Base-by-base conservation (phyloP, 495 filamentous ascomycete species). In the Staphylotrichum longicolle region DNA sequence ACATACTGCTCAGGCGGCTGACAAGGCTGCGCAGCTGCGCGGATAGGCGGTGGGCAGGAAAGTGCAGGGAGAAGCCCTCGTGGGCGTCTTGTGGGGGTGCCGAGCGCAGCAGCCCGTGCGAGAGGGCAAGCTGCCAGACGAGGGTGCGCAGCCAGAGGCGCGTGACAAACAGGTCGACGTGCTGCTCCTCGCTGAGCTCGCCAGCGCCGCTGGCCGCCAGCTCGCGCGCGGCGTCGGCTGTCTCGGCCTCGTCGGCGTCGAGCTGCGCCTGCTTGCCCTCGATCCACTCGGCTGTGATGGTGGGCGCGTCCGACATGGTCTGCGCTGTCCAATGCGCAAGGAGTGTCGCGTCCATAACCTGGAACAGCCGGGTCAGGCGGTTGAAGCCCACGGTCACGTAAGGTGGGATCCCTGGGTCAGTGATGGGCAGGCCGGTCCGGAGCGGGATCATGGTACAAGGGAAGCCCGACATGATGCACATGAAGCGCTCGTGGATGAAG, bases 101-200 rank as follows among this genome's bases (percentile, higher is more conserved):
- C 0, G 51, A 54, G 2, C 35, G 8, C 4, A 54, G 35, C 8
- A 54, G 35, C 20, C 35, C 51, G 37, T 54, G 51, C 2, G 51
- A 54, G 35, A 54, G 51, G 14, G 51, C 51, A n/a, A 54, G 34
- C 35, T 54, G 51, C 51, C 51, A 54, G 35, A 54, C 51, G 14
- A 54, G 37, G 14, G 51, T 54, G 51, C 51, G 51, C 51, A 54
- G 51, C 51, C 51, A 54, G 35, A 54, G 51, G 35, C 51, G 51
- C 35, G 51, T 54, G 37, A 54, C 51, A 5, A 54, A 42, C n/a
- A 53, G 33, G 50, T 54, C 51, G 51, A 54, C 51, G 35, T 54
- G 51, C 35, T 54, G 51, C 35, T 54, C 51, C 51, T 54, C 51
- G 51, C 35, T 15, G 14, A 54, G 51, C 8, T 35, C 35, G 37